Percentiles rank a stretch among this genome's conserved stretches.
Conservation (phyloP, 495 filamentous ascomycete species). For the Annulohypoxylon maeteangense region DNA sequence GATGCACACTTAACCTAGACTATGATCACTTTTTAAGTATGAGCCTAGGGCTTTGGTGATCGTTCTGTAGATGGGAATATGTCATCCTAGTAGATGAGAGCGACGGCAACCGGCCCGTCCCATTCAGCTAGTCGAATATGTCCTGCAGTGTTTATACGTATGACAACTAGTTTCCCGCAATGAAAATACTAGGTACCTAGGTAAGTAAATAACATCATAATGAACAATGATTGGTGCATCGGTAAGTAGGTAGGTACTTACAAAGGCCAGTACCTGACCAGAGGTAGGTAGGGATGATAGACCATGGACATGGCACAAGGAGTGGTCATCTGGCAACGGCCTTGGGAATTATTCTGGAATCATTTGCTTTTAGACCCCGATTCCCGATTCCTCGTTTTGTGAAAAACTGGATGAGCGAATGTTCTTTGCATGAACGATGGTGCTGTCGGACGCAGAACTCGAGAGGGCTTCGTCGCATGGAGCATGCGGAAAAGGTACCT, state of each 20-base stretch:
- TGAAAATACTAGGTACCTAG: background rate
- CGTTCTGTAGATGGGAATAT: constrained; percentile 19
- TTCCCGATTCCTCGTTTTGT: background rate
- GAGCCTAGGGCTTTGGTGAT: background rate
- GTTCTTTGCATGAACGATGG: constrained; percentile 31
- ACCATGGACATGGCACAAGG: background rate
- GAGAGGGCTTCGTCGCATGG: background rate
- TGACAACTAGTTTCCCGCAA: background rate
- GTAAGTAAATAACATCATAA: background rate
- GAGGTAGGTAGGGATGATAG: constrained; percentile 1
- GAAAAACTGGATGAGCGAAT: constrained; percentile 19
- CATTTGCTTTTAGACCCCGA: background rate
- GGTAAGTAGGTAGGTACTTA: background rate
- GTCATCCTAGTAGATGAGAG: constrained; percentile 30
- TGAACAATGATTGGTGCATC: background rate
- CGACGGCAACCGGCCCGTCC: constrained; percentile 41
- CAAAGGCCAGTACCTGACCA: background rate
- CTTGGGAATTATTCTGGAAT: constrained; percentile 30
- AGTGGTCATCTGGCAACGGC: constrained; percentile 5
- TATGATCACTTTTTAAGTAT: constrained; percentile 1
- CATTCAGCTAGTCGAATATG: constrained; percentile 32
- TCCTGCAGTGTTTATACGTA: constrained; percentile 6
- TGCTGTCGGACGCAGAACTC: background rate
- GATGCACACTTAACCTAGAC: constrained; percentile 2
- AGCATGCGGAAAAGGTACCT: background rate